These are phyloP conservation scores for Rhododendron griersonianum DNA, from an alignment of 148 eudicot genomes.

Conservation along the genomic window DNA sequence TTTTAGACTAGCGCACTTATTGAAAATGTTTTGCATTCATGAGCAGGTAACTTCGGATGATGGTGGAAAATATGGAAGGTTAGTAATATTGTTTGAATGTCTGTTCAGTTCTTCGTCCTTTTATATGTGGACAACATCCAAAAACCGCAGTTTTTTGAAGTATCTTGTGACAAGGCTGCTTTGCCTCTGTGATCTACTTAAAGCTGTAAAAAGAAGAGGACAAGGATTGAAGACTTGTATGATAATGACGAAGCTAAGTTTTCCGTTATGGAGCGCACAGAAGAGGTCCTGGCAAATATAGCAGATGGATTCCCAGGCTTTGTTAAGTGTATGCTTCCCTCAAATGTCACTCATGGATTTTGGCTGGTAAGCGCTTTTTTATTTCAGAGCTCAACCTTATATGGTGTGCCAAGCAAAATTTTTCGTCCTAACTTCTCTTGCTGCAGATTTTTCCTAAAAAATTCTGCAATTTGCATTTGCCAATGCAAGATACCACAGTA, in stretches of 20 bases:
- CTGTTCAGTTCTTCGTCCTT: neutral
- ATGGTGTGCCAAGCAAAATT: neutral
- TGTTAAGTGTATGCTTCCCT: slow-evolving; percentile 53
- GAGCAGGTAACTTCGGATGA: slow-evolving; percentile 11
- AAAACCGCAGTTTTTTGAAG: neutral
- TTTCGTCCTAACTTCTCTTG: slow-evolving; percentile 15
- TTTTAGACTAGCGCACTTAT: neutral
- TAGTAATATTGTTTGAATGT: neutral
- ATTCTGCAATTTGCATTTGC: slow-evolving; percentile 41
- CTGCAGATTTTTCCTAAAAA: slow-evolving; percentile 37
- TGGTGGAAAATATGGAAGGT: slow-evolving; percentile 13
- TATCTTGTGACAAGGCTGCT: slow-evolving; percentile 4
- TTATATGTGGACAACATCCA: neutral
- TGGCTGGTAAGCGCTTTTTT: slow-evolving; percentile 43
- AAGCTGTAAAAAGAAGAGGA: slow-evolving; percentile 33
- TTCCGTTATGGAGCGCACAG: slow-evolving; percentile 43
- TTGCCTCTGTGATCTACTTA: slow-evolving; percentile 3
- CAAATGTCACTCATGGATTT: slow-evolving; percentile 48
- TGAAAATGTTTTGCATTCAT: slow-evolving; percentile 1
- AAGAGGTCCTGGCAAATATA: slow-evolving; percentile 23
- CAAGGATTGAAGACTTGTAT: slow-evolving; percentile 34
- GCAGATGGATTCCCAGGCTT: slow-evolving; percentile 30
- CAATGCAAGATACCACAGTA: slow-evolving; percentile 33
- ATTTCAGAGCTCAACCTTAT: neutral
- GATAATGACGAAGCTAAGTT: slow-evolving; percentile 34